Base-by-base conservation (phyloP, 306 rosid genomes). In the Betula pendula region DNA sequence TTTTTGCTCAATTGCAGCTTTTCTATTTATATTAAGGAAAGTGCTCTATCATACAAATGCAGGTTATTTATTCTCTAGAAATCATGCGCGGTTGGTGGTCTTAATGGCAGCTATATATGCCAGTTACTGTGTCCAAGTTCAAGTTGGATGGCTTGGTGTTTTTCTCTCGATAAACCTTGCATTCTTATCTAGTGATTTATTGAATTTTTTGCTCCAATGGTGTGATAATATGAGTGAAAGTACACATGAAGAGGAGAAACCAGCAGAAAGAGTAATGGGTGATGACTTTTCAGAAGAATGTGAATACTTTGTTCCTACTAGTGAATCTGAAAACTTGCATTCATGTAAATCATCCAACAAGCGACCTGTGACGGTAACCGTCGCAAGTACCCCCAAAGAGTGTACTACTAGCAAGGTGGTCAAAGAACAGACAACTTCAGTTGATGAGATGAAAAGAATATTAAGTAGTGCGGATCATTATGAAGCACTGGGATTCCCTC, bases 11-110 rank as follows among this genome's bases (percentile, higher is more conserved):
- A 51, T 24, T 50, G 16, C 35, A 51, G 63, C 53, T 74, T 73
- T 71, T 65, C 20, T 22, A 20, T 59, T 59, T 59, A 60, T 56
- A 1, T 53, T 70, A 47, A 51, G 47, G 71, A 72, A 75, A 52
- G 71, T 69, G 48, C 42, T 47, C 50, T 68, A 78, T 85, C 48
- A 27, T 63, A 70, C 74, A 25, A 79, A 62, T 89, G 87, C 87
- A 96, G 99, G 99, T 73, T 96, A 90, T 81, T 85, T 96, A 76
- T 93, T 93, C 90, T 92, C 98, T 86, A 84, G 85, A 53, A 96
- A 93, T 81, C 99, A 91, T 86, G 98, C 99, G 72, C 93, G 99
- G 68, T 75, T 93, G 82, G 89, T 88, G 90, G 96, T 91, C 76
- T 86, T 96, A 74, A 62, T 96, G 68, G 97, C 96, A 71, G 66